A percentile compares a stretch with the other conserved stretches of the same genome.
These are phyloP conservation scores for Ichthyophonus hoferi DNA, from an alignment of 208 protist species.

Conservation along the genomic window DNA sequence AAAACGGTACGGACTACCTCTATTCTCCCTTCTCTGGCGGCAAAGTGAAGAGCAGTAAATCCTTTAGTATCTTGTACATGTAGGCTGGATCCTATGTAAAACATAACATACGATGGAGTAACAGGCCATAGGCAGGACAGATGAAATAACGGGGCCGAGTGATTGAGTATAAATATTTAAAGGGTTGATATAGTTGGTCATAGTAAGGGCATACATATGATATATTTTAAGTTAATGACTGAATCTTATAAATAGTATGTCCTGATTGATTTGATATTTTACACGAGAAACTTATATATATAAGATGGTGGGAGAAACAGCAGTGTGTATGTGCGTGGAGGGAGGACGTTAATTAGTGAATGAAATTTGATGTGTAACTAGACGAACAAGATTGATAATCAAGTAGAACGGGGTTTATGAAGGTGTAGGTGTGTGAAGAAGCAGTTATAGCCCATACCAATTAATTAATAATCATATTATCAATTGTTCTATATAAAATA, in stretches of 20 bases:
- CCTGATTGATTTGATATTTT: neutral
- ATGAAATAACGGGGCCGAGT: neutral
- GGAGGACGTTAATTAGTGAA: neutral
- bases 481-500: neutral
- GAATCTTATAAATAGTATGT: neutral
- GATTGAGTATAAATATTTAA: neutral
- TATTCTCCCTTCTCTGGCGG: neutral
- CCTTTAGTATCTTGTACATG: neutral
- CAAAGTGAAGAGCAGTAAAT: neutral
- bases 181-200: neutral
- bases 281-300: neutral
- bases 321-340: neutral
- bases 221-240: neutral
- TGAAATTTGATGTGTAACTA: neutral
- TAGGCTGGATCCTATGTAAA: neutral
- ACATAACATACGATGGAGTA: too few relatives aligned
- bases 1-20: too few relatives aligned
- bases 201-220: neutral
- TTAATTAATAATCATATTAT: neutral
- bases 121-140: neutral
- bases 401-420: neutral
- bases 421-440: neutral
- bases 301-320: neutral
- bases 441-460: neutral
- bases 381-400: neutral